Conservation (phyloP, 2,329 filamentous ascomycete species). For the Penicillium palitans region DNA sequence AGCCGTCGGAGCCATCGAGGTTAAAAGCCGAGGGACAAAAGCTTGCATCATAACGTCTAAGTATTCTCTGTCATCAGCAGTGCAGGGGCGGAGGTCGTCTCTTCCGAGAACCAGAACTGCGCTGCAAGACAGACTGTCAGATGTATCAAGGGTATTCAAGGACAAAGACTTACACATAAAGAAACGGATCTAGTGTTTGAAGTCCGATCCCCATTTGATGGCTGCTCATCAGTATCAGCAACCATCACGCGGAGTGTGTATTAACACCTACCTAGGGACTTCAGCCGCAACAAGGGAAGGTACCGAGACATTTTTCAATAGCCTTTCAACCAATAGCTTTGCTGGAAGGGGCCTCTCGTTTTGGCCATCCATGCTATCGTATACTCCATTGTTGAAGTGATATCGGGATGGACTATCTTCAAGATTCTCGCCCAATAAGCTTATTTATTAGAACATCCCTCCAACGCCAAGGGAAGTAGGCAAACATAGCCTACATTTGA, state of each 20-base stretch:
- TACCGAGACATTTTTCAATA: background rate
- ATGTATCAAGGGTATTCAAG: too few relatives aligned
- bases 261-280: background rate
- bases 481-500: background rate
- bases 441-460: background rate
- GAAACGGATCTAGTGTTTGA: background rate
- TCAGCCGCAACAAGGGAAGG: background rate
- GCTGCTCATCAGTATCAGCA: background rate
- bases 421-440: background rate
- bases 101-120: constrained; percentile 1
- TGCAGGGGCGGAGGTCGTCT: background rate
- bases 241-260: background rate
- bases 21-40: background rate
- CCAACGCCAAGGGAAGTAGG: background rate
- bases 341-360: background rate
- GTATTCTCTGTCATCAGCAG: constrained; percentile 4
- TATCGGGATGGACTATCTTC: background rate
- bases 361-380: background rate
- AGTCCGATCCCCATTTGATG: background rate
- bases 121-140: background rate
- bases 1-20: background rate
- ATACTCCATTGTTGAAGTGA: background rate
- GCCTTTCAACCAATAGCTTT: background rate
- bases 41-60: constrained; percentile 3
- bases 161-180: background rate